Percentiles rank a stretch among this genome's conserved stretches.
phyloP scores from a whole-genome alignment of 2,329 filamentous ascomycete genomes.

The Fusarium pseudonygamai region DNA sequence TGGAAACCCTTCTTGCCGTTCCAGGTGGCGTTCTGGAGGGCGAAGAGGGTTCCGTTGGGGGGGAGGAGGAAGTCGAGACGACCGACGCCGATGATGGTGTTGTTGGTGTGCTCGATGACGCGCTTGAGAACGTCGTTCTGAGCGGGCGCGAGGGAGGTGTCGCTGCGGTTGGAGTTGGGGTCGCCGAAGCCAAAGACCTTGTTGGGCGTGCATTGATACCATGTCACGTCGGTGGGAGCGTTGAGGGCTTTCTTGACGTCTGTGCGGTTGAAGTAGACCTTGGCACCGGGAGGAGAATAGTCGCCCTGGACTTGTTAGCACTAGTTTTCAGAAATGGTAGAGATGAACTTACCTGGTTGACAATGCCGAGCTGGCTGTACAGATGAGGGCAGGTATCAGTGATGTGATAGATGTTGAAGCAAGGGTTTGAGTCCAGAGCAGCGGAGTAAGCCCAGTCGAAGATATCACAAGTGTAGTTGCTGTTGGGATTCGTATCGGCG shows the following conservation, averaged over 20 bases:
- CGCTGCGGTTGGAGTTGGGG: slow-evolving; percentile 24
- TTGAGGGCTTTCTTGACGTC: slow-evolving; percentile 77
- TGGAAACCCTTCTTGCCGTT: slow-evolving; percentile 76
- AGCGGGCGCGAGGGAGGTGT: slow-evolving; percentile 28
- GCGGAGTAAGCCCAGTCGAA: slow-evolving; percentile 66
- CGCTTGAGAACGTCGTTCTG: slow-evolving; percentile 39
- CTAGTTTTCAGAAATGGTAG: accelerated
- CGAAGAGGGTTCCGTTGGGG: slow-evolving; percentile 74
- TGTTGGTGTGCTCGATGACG: slow-evolving; percentile 46
- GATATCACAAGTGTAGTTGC: slow-evolving; percentile 63
- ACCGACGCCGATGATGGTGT: slow-evolving; percentile 45
- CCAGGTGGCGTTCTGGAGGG: slow-evolving; percentile 85
- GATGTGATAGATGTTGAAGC: slow-evolving; percentile 81
- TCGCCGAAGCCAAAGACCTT: slow-evolving; percentile 41
- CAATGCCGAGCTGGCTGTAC: slow-evolving; percentile 76
- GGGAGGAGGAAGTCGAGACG: slow-evolving; percentile 70
- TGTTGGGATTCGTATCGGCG: slow-evolving; percentile 40
- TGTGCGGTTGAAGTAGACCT: slow-evolving; percentile 75
- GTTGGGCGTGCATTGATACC: slow-evolving; percentile 41
- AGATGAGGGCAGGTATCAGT: slow-evolving; percentile 75
- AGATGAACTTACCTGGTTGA: slow-evolving; percentile 55
- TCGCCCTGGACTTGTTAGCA: slow-evolving; percentile 48
- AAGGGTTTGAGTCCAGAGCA: slow-evolving; percentile 71
- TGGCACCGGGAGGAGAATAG: slow-evolving; percentile 70
- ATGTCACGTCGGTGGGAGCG: slow-evolving; percentile 56